These are phyloP conservation scores for Stylosanthes scabra DNA, from an alignment of 331 rosid species.

Conservation along the genomic window DNA sequence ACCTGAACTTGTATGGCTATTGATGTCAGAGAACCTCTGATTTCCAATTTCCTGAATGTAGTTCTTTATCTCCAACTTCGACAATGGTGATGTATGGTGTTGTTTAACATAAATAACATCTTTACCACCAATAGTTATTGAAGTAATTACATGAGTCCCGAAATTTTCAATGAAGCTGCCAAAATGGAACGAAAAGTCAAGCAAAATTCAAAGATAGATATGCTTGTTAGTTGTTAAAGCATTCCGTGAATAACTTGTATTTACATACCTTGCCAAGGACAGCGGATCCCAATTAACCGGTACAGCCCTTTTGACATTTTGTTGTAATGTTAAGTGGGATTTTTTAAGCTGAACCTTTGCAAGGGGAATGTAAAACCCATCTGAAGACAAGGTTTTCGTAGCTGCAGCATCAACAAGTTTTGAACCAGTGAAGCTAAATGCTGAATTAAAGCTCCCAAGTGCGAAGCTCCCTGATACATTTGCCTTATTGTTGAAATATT, in stretches of 20 bases:
- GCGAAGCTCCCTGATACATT: conserved; percentile 66
- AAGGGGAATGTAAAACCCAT: conserved; percentile 80
- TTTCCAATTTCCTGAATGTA: conserved; percentile 79
- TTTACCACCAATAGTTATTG: conserved; percentile 92
- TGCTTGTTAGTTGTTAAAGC: not conserved
- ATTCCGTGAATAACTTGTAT: conserved; percentile 31
- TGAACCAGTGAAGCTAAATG: conserved; percentile 92
- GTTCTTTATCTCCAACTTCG: conserved; percentile 79
- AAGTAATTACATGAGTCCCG: conserved; percentile 88
- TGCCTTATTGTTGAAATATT: conserved; percentile 75
- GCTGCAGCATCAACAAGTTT: conserved; percentile 67
- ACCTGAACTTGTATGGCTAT: conserved; percentile 65
- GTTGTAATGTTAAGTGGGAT: conserved; percentile 60
- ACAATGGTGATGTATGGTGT: conserved; percentile 75
- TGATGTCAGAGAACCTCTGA: conserved; percentile 76
- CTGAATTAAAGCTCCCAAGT: conserved; percentile 83
- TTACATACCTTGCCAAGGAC: conserved; percentile 79
- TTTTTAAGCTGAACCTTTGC: conserved; percentile 72
- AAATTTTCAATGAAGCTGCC: conserved; percentile 89
- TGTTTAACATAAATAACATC: conserved; percentile 92
- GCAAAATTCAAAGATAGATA: conserved; percentile 17
- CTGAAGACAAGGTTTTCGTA: conserved; percentile 74
- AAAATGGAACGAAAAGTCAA: conserved; percentile 42
- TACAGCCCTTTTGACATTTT: conserved; percentile 71
- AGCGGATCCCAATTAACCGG: conserved; percentile 86